Percentiles rank a stretch among this genome's conserved stretches.
Evolutionary conservation across 768 basidiomycete species (phyloP).

Genomic region (Tulasnella sp.): DNA sequence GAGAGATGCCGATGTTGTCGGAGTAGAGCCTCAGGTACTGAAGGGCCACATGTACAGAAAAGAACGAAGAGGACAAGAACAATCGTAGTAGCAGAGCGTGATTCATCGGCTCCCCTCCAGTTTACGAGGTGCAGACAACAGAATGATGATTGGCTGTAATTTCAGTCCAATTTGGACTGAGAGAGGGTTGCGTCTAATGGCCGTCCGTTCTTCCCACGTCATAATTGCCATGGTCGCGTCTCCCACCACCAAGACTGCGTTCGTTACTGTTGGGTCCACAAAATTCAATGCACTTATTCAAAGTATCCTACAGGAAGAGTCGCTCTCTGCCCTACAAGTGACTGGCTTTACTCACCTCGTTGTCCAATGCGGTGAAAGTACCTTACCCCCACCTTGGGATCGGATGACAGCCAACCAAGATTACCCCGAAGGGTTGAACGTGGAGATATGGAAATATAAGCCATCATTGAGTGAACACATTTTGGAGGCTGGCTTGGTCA

Average conservation of each 20-base stretch:
- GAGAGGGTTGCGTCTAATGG: too few species aligned
- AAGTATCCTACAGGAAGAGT: constrained; percentile 43
- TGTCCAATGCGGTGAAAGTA: constrained; percentile 71
- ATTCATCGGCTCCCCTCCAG: not conserved
- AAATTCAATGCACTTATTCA: constrained; percentile 68
- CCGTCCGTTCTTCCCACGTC: too few species aligned
- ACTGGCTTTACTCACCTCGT: constrained; percentile 52
- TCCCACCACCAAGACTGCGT: constrained; percentile 30
- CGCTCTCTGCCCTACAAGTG: constrained; percentile 42
- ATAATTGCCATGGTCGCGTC: too few species aligned
- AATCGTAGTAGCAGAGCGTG: constrained; percentile 81
- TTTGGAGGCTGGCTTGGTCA: constrained; percentile 59
- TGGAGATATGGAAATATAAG: constrained; percentile 68
- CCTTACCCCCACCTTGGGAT: constrained; percentile 30
- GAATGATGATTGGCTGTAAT: not conserved
- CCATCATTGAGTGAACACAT: constrained; percentile 58
- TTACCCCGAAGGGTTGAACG: constrained; percentile 33
- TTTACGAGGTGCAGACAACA: not conserved
- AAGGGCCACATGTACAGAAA: constrained; percentile 88
- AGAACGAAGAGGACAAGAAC: constrained; percentile 86
- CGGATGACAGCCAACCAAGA: constrained; percentile 14
- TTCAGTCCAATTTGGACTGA: too few species aligned
- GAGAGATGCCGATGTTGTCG: constrained; percentile 82
- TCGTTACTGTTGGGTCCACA: constrained; percentile 88
- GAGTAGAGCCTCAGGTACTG: constrained; percentile 73